Conservation (phyloP, 1,284 basidiomycete genomes). For the Athelia psychrophila region DNA sequence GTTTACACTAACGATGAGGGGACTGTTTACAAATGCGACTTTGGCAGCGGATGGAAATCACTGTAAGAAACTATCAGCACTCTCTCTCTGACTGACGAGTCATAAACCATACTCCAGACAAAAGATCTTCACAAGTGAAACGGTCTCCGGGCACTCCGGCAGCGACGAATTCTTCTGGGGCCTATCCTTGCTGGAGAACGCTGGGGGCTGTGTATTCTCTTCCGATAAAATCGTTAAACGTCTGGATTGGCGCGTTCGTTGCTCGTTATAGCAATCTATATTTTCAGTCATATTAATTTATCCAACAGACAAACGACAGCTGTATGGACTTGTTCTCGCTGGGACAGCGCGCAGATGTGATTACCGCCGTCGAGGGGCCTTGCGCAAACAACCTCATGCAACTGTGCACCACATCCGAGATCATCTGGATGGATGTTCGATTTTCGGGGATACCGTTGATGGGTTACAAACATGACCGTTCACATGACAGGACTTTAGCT, state of each 20-base stretch:
- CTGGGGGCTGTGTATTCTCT: conserved; percentile 26
- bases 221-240: conserved; percentile 30
- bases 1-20: conserved; percentile 46
- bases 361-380: conserved; percentile 52
- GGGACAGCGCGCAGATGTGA: conserved; percentile 27
- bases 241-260: conserved; percentile 49
- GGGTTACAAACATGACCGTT: conserved; percentile 57
- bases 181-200: conserved; percentile 19
- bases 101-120: background rate
- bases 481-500: conserved; percentile 54
- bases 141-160: background rate
- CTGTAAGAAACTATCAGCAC: conserved; percentile 21
- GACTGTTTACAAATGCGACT: conserved; percentile 34
- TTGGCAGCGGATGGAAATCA: conserved; percentile 22
- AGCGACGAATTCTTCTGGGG: conserved; percentile 23
- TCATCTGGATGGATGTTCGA: conserved; percentile 69
- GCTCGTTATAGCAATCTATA: background rate
- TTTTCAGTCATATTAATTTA: conserved; percentile 10
- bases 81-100: background rate
- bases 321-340: conserved; percentile 32
- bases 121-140: background rate
- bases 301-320: conserved; percentile 20
- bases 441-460: conserved; percentile 53
- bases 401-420: conserved; percentile 53
- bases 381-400: conserved; percentile 41